phyloP scores from a whole-genome alignment of 2,329 filamentous ascomycete genomes.

The Beauveria pseudobassiana region DNA sequence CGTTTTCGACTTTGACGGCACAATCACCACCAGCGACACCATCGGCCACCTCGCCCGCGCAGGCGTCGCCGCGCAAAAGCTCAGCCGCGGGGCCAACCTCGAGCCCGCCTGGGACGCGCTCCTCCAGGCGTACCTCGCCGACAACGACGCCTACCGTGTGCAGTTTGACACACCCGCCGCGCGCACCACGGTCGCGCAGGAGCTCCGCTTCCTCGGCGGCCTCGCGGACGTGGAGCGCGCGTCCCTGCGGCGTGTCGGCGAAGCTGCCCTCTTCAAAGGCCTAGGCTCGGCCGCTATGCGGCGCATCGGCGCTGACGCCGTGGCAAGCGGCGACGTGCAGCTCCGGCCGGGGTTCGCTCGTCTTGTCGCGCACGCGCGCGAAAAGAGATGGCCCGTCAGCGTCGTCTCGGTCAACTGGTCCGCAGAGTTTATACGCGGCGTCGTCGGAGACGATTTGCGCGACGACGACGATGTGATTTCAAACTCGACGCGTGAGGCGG shows the following conservation, averaged over 20 bases:
- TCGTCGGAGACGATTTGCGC: slow-evolving; percentile 24
- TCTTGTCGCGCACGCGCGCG: slow-evolving; percentile 20
- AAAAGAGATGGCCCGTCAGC: slow-evolving; percentile 30
- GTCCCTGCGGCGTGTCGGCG: slow-evolving; percentile 37
- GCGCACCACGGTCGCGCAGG: slow-evolving; percentile 29
- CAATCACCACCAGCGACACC: slow-evolving; percentile 48
- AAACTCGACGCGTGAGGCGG: slow-evolving; percentile 31
- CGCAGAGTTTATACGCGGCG: slow-evolving; percentile 38
- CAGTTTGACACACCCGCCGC: slow-evolving; percentile 23
- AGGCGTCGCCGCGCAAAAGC: slow-evolving; percentile 30
- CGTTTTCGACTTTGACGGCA: slow-evolving; percentile 53
- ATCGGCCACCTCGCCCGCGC: slow-evolving; percentile 39
- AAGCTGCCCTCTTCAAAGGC: slow-evolving; percentile 37
- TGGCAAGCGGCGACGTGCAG: slow-evolving; percentile 24
- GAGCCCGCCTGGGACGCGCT: slow-evolving; percentile 35
- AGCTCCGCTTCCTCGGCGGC: slow-evolving; percentile 33
- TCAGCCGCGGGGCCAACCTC: slow-evolving; percentile 24
- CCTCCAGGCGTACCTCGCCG: slow-evolving; percentile 37
- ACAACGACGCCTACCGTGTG: slow-evolving; percentile 30
- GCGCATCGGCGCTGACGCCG: slow-evolving; percentile 31
- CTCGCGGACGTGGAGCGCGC: slow-evolving; percentile 36
- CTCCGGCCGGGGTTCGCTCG: slow-evolving; percentile 34
- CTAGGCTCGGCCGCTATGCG: slow-evolving; percentile 26
- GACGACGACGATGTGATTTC: slow-evolving; percentile 27
- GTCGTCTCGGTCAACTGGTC: slow-evolving; percentile 49